Conservation (phyloP, 352 stramenopile species). For the Globisporangium nunn region DNA sequence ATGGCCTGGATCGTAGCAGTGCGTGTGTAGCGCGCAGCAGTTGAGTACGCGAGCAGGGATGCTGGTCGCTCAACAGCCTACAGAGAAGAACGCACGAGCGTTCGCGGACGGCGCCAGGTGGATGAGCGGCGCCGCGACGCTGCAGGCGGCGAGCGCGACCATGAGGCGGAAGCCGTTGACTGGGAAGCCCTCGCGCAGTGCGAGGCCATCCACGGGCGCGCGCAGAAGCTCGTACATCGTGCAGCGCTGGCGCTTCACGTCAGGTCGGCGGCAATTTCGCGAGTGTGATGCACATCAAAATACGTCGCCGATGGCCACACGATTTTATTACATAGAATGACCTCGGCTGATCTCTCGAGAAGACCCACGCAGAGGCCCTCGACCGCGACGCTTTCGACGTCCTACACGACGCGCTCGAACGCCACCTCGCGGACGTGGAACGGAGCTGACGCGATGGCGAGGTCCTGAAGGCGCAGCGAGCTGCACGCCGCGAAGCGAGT, state of each 20-base stretch:
- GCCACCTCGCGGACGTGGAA: slow-evolving; percentile 71
- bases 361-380: no score
- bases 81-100: slow-evolving; percentile 30
- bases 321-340: neutral
- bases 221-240: slow-evolving; percentile 50
- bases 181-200: slow-evolving; percentile 62
- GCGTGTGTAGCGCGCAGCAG: neutral
- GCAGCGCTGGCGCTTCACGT: no score
- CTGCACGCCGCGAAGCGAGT: slow-evolving; percentile 12
- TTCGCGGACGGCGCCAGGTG: slow-evolving; percentile 49
- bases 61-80: neutral
- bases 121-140: slow-evolving; percentile 57
- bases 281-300: no score
- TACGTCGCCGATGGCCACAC: no score
- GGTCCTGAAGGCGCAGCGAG: slow-evolving; percentile 49
- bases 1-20: slow-evolving; percentile 31
- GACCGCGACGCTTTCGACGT: no score
- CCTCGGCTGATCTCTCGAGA: neutral
- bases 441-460: slow-evolving; percentile 37
- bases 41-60: neutral
- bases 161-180: slow-evolving; percentile 76
- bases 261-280: no score
- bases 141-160: slow-evolving; percentile 58
- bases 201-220: slow-evolving; percentile 57
- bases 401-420: slow-evolving; percentile 46